phyloP scores from a whole-genome alignment of 2,329 filamentous ascomycete genomes.

The Paramyrothecium roridum region DNA sequence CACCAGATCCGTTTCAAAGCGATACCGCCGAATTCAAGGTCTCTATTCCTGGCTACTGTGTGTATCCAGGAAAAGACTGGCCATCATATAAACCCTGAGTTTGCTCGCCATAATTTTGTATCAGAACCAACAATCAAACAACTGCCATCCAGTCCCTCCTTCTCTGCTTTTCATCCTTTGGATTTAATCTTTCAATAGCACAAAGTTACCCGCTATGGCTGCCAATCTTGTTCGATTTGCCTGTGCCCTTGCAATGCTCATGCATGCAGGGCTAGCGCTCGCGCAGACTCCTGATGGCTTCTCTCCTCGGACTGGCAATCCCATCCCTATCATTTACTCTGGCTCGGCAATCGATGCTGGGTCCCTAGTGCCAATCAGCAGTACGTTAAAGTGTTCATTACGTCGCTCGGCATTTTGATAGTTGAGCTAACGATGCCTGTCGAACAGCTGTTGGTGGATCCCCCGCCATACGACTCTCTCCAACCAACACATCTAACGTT shows the following conservation, averaged over 20 bases:
- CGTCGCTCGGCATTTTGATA: neutral
- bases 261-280: neutral
- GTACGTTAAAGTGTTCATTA: neutral
- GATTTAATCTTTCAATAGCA: neutral
- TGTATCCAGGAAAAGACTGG: neutral
- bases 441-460: neutral
- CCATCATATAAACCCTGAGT: neutral
- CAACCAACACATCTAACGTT: constrained; percentile 3
- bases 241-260: neutral
- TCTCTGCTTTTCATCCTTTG: neutral
- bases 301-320: neutral
- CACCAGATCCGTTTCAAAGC: neutral
- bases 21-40: neutral
- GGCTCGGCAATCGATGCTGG: neutral
- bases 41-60: neutral
- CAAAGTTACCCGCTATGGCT: neutral
- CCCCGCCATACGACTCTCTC: neutral
- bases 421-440: neutral
- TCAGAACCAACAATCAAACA: neutral
- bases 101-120: neutral
- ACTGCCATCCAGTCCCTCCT: neutral
- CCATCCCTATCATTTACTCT: neutral
- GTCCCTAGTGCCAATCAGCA: neutral
- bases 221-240: neutral
- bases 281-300: neutral